phyloP scores from a whole-genome alignment of 768 basidiomycete genomes.

The Tricholoma sp. region DNA sequence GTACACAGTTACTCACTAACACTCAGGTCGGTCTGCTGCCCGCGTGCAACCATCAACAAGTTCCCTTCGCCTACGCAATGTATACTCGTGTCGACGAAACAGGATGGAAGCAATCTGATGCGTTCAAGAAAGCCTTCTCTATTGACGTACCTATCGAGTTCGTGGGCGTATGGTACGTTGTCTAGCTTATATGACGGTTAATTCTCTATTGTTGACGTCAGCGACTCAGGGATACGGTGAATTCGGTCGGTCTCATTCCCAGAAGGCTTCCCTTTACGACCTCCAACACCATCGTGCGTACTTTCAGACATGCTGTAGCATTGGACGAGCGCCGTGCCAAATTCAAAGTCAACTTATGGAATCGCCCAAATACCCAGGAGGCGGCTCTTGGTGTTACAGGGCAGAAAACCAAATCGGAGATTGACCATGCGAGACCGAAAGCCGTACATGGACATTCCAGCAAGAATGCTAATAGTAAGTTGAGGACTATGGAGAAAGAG shows the following conservation, averaged over 20 bases:
- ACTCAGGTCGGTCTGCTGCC: constrained; percentile 30
- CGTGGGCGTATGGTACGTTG: constrained; percentile 44
- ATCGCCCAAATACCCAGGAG: constrained; percentile 18
- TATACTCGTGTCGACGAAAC: constrained; percentile 35
- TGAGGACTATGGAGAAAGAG: constrained; percentile 9
- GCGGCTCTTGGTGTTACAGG: constrained; percentile 6
- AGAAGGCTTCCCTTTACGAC: constrained; percentile 44
- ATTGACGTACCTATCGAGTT: constrained; percentile 45
- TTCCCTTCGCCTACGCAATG: constrained; percentile 58
- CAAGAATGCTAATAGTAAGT: not conserved
- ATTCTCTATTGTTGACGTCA: constrained; percentile 17
- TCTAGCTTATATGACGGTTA: too few relatives aligned
- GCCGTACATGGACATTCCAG: not conserved
- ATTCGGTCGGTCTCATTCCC: constrained; percentile 46
- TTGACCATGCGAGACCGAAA: not conserved
- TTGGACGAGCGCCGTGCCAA: constrained; percentile 51
- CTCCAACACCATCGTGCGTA: constrained; percentile 41
- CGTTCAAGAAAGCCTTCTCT: constrained; percentile 47
- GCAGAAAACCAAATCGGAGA: constrained; percentile 1
- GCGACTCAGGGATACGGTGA: constrained; percentile 46
- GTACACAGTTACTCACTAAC: not conserved
- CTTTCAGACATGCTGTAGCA: constrained; percentile 50
- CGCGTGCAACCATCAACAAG: constrained; percentile 40
- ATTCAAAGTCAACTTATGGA: constrained; percentile 43
- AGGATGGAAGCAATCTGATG: constrained; percentile 40